Evolutionary conservation across 306 rosid genomes (phyloP), one percentile per base, ranked within the genome.

Genomic region (Luffa acutangula): DNA sequence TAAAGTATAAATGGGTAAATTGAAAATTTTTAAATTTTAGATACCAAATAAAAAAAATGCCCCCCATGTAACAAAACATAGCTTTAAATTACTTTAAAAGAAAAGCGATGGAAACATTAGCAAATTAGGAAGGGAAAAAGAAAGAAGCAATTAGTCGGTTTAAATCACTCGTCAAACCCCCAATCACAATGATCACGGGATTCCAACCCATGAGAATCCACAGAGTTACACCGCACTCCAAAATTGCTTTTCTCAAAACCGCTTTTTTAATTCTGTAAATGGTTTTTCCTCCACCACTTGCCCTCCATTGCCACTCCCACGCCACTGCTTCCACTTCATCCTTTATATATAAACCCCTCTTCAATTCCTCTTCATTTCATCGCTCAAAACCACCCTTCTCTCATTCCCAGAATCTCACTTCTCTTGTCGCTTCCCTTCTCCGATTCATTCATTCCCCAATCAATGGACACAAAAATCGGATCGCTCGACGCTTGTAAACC

Each of bases 391-490:
- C 58, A 72, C 77, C 45, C 1, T 67, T 66, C 43, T 72, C 33
- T 9, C 0, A 2, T 43, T 18, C n/a, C 9, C 37, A 1, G 20
- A 14, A 0, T 12, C 70, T 53, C 75, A 9, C 3, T 67, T 39
- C 74, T 65, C 12, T 65, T 21, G 33, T 58, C 36, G 13, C 10
- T 15, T 65, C 48, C 48, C 0, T 1, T 2, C 36, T 15, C 9
- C 34, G n/a, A 48, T 18, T 70, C 0, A 0, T 20, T n/a, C 18
- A 37, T 42, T n/a, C 54, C 37, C 21, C 59, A 8, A 7, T 14
- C 31, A 33, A 87, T 89, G 93, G 84, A 78, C 56, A 67, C 85
- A 3, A 89, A 51, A 41, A 85, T 89, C 34, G 91, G 89, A 69
- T 78, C 87, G 4, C 41, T 89, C 6, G 85, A 81, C 60, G 0